phyloP scores from a whole-genome alignment of 345 rosid genomes.

The Arabis alpina region DNA sequence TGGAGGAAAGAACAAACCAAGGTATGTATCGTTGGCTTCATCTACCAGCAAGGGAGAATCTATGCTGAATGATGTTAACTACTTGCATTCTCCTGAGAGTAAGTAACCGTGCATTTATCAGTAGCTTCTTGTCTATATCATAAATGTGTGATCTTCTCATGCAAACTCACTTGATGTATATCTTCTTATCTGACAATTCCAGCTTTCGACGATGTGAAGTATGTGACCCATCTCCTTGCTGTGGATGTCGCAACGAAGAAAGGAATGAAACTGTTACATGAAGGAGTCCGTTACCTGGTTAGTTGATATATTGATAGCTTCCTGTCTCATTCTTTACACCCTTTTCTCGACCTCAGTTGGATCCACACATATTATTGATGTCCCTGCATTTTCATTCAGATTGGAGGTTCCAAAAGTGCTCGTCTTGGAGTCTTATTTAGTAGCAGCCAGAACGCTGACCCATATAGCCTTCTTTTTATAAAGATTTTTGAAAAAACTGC shows the following conservation, averaged over 20 bases:
- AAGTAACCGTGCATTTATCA: conserved; percentile 47
- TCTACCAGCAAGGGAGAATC: conserved; percentile 60
- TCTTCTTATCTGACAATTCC: conserved; percentile 41
- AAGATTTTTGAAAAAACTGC: conserved; percentile 72
- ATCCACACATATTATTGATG: conserved; percentile 34
- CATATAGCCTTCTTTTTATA: conserved; percentile 62
- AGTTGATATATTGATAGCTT: conserved; percentile 36
- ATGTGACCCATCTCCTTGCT: conserved; percentile 94
- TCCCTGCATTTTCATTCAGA: conserved; percentile 55
- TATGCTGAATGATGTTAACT: conserved; percentile 65
- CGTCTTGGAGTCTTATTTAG: conserved; percentile 84
- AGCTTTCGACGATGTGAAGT: conserved; percentile 89
- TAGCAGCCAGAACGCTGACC: conserved; percentile 54
- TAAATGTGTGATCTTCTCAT: conserved; percentile 29
- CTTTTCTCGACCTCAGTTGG: conserved; percentile 8
- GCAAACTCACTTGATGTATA: conserved; percentile 30
- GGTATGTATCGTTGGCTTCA: conserved; percentile 70
- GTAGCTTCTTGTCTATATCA: conserved; percentile 25
- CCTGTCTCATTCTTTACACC: conserved; percentile 16
- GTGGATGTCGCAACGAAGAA: conserved; percentile 75
- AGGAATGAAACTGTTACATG: conserved; percentile 80
- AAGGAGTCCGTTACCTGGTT: conserved; percentile 92
- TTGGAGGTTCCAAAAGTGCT: conserved; percentile 77
- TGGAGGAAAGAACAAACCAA: conserved; percentile 67
- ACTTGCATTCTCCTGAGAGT: conserved; percentile 89